A percentile compares a stretch with the other conserved stretches of the same genome.
Conservation (phyloP, 2,329 filamentous ascomycete species). For the Monosporascus sp. region DNA sequence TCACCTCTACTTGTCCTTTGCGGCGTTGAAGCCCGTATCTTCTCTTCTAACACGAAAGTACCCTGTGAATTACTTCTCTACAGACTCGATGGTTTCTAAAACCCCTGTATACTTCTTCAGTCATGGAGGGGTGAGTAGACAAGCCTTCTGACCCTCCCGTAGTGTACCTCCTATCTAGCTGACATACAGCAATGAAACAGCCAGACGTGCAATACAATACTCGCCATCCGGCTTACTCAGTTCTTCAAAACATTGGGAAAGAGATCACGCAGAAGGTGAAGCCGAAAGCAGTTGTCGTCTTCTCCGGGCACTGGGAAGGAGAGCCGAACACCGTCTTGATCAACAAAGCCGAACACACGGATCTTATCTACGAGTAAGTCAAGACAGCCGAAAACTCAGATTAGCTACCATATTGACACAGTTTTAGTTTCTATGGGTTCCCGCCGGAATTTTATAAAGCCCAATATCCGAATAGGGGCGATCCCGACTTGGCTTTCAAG, state of each 20-base stretch:
- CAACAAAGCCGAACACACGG: slow-evolving; percentile 58
- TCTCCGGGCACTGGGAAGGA: slow-evolving; percentile 74
- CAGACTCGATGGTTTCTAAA: slow-evolving; percentile 19
- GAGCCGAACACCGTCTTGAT: slow-evolving; percentile 51
- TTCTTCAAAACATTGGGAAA: slow-evolving; percentile 58
- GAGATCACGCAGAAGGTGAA: slow-evolving; percentile 67
- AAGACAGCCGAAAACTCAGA: not conserved
- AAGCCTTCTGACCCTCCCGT: not conserved
- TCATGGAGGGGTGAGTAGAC: slow-evolving; percentile 40
- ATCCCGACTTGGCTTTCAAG: slow-evolving; percentile 50
- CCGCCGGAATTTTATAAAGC: slow-evolving; percentile 64
- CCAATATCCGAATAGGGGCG: slow-evolving; percentile 59
- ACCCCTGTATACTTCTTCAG: slow-evolving; percentile 45
- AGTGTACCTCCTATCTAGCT: not conserved
- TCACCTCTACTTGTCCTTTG: slow-evolving; percentile 12
- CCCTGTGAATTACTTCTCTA: not conserved
- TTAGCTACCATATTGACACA: slow-evolving; percentile 10
- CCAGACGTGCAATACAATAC: slow-evolving; percentile 65
- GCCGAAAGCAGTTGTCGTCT: slow-evolving; percentile 67
- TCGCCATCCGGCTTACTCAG: slow-evolving; percentile 59
- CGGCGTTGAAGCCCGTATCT: slow-evolving; percentile 8
- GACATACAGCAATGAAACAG: slow-evolving; percentile 20
- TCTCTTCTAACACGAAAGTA: slow-evolving; percentile 9
- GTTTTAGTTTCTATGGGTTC: slow-evolving; percentile 61
- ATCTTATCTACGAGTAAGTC: slow-evolving; percentile 64